Percentiles rank a stretch among this genome's conserved stretches.
Evolutionary conservation across 768 basidiomycete species (phyloP).

Genomic region (Tulasnella sp.): DNA sequence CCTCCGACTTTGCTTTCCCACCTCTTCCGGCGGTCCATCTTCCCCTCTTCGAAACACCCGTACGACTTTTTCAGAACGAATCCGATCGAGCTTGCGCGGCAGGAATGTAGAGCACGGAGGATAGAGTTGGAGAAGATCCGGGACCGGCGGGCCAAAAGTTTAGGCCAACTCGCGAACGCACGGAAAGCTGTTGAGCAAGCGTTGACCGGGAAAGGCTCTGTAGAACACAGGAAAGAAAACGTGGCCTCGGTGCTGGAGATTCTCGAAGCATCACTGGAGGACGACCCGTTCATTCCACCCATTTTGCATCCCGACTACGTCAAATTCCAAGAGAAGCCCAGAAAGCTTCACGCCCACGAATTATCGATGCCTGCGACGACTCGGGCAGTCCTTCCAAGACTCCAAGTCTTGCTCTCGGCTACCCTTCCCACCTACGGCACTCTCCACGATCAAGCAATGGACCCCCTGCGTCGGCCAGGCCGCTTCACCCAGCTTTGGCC

Average conservation of each 20-base stretch:
- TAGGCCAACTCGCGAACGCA: constrained; percentile 60
- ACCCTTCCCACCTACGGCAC: constrained; percentile 38
- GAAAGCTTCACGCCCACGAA: constrained; percentile 4
- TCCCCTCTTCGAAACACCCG: constrained; percentile 66
- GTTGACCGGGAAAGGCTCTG: constrained; percentile 5
- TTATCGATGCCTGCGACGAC: constrained; percentile 27
- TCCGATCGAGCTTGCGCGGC: constrained; percentile 60
- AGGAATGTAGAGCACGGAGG: constrained; percentile 64
- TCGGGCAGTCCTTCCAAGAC: constrained; percentile 33
- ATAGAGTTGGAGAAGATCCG: constrained; percentile 58
- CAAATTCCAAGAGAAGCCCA: constrained; percentile 30
- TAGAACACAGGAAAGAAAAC: not conserved
- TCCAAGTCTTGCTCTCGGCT: constrained; percentile 36
- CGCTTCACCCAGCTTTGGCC: constrained; percentile 76
- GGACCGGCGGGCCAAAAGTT: constrained; percentile 61
- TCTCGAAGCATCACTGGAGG: constrained; percentile 41
- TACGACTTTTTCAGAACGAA: constrained; percentile 39
- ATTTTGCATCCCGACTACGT: constrained; percentile 29
- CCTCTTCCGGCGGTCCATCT: constrained; percentile 46
- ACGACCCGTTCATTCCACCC: constrained; percentile 21
- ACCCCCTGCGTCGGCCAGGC: constrained; percentile 62
- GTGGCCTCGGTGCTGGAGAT: constrained; percentile 13
- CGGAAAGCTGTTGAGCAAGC: constrained; percentile 41
- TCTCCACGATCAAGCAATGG: constrained; percentile 36
- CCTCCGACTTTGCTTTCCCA: constrained; percentile 47